Evolutionary conservation across 805 yeast genomes (phyloP).

Genomic region (Tanozyma kutaoensis): DNA sequence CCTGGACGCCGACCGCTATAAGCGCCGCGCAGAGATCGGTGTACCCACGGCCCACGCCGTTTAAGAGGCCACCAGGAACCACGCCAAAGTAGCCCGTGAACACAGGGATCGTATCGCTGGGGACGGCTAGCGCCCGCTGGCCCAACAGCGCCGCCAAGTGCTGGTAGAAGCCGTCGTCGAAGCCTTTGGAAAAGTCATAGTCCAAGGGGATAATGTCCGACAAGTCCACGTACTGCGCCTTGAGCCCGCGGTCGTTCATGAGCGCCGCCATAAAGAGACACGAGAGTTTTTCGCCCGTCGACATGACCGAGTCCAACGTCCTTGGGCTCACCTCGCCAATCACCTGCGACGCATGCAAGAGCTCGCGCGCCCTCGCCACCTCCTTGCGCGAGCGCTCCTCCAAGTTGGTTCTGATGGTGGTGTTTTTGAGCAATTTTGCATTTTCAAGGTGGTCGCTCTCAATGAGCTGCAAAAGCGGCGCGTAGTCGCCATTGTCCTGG

Average conservation of each 20-base stretch:
- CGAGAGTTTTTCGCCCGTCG: constrained; percentile 86
- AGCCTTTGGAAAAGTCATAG: constrained; percentile 39
- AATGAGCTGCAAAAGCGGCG: constrained; percentile 47
- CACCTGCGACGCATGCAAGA: constrained; percentile 77
- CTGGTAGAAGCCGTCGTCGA: constrained; percentile 56
- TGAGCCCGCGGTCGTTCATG: constrained; percentile 70
- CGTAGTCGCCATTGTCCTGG: constrained; percentile 44
- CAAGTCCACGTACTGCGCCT: constrained; percentile 69
- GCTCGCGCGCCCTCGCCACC: constrained; percentile 51
- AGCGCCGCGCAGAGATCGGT: constrained; percentile 97
- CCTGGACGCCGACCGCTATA: constrained; percentile 82
- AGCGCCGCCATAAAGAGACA: constrained; percentile 82
- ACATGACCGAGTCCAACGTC: constrained; percentile 81
- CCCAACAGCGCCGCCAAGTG: constrained; percentile 41
- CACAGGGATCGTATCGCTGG: constrained; percentile 55
- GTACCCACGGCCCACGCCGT: constrained; percentile 94
- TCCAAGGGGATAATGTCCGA: constrained; percentile 58
- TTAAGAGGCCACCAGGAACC: constrained; percentile 90
- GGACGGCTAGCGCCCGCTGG: constrained; percentile 29
- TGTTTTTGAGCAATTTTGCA: constrained; percentile 41
- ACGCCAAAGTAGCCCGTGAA: constrained; percentile 92
- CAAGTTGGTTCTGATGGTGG: constrained; percentile 36
- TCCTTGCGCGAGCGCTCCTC: constrained; percentile 50
- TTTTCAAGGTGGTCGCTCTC: constrained; percentile 68
- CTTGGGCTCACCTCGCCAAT: constrained; percentile 86